These are phyloP conservation scores for Zygosaccharomyces siamensis DNA, from an alignment of 805 yeast species.

Conservation along the genomic window DNA sequence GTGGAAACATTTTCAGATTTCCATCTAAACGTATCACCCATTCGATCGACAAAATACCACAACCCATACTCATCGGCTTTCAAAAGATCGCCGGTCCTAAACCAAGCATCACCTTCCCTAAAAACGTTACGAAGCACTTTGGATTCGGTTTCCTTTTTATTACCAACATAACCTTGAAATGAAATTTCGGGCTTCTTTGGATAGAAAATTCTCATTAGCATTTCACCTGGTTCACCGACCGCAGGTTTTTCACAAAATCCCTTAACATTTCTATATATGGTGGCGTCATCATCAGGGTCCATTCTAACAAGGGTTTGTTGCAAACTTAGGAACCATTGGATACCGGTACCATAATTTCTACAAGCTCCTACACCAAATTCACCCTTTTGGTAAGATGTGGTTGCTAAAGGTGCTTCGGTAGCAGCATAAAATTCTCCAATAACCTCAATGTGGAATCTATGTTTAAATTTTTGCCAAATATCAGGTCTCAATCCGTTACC, in stretches of 20 bases:
- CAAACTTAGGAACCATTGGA: conserved; percentile 46
- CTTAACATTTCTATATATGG: conserved; percentile 61
- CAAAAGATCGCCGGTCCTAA: conserved; percentile 81
- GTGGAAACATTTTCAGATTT: conserved; percentile 93
- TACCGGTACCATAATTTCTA: conserved; percentile 65
- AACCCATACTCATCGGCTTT: conserved; percentile 61
- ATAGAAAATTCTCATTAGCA: conserved; percentile 68
- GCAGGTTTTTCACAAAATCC: conserved; percentile 58
- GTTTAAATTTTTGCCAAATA: conserved; percentile 78
- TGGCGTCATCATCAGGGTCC: conserved; percentile 74
- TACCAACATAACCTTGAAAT: conserved; percentile 87
- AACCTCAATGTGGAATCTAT: conserved; percentile 65
- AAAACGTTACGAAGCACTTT: conserved; percentile 72
- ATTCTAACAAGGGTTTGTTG: conserved; percentile 63
- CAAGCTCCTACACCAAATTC: conserved; percentile 84
- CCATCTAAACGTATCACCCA: conserved; percentile 97
- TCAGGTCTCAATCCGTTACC: conserved; percentile 91
- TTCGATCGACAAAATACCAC: conserved; percentile 80
- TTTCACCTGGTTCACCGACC: conserved; percentile 75
- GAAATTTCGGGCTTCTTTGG: conserved; percentile 62
- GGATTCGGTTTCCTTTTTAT: conserved; percentile 69
- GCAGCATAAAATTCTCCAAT: conserved; percentile 93
- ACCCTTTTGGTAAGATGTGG: conserved; percentile 74
- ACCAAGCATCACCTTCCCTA: conserved; percentile 85
- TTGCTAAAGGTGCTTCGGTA: conserved; percentile 86